phyloP scores from a whole-genome alignment of 371 early-diverging fungal species.

The Mortierella sp. region DNA sequence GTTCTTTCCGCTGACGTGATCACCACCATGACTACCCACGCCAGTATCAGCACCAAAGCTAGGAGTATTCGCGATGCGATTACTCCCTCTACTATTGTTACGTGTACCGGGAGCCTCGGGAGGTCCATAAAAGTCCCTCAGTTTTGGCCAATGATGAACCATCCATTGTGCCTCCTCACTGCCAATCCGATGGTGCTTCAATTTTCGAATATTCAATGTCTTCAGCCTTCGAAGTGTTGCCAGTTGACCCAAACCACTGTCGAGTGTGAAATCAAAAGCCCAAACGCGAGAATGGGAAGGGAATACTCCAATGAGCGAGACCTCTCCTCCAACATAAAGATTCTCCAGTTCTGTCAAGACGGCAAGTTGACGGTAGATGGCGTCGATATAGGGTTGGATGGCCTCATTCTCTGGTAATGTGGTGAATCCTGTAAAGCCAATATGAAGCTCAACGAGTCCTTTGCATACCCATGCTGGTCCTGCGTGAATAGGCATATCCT shows the following conservation, averaged over 20 bases:
- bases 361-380: constrained; percentile 26
- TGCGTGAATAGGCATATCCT: constrained; percentile 14
- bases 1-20: too few species aligned
- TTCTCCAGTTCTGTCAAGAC: constrained; percentile 12
- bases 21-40: too few species aligned
- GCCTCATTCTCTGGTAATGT: background rate
- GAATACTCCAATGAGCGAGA: background rate
- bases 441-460: constrained; percentile 12
- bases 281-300: constrained; percentile 1
- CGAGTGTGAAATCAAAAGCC: constrained; percentile 21
- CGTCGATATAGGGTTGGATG: constrained; percentile 14
- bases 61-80: too few species aligned
- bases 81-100: too few species aligned
- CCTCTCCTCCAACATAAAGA: constrained; percentile 27
- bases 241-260: constrained; percentile 5
- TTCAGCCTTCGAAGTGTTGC: constrained; percentile 6
- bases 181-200: constrained; percentile 19
- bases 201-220: constrained; percentile 11
- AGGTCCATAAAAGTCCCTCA: constrained; percentile 3
- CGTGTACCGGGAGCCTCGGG: background rate
- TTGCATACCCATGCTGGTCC: constrained; percentile 23
- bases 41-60: too few species aligned
- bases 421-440: constrained; percentile 32
- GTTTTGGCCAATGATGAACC: constrained; percentile 2
- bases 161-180: constrained; percentile 19